Conservation (phyloP, 345 rosid genomes). For the Pelargonium nanum region DNA sequence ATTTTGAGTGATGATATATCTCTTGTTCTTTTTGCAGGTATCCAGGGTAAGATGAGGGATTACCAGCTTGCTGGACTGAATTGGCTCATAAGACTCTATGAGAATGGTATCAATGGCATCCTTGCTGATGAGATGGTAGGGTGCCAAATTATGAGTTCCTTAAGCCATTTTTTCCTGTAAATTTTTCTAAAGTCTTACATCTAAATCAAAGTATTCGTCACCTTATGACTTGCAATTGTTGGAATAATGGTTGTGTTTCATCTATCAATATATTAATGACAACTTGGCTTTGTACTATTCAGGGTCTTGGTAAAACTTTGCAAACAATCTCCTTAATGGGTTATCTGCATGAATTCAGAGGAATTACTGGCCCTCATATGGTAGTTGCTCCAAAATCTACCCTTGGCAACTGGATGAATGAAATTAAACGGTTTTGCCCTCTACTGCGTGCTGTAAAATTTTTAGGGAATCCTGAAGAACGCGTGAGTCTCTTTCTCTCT, state of each 20-base stretch:
- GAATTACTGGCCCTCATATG: slow-evolving; percentile 98
- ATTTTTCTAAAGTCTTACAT: no score
- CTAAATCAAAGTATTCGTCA: no score
- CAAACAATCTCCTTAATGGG: slow-evolving; percentile 94
- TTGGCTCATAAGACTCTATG: slow-evolving; percentile 92
- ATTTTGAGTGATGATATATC: background rate
- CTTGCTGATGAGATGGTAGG: slow-evolving; percentile 95
- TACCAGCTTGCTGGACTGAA: slow-evolving; percentile 95
- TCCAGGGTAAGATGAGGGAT: slow-evolving; percentile 96
- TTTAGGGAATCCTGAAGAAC: slow-evolving; percentile 97
- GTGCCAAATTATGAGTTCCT: background rate
- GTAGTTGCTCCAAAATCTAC: slow-evolving; percentile 99
- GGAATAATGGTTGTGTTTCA: background rate
- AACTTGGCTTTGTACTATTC: background rate
- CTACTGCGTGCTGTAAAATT: slow-evolving; percentile 82
- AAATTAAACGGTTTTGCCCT: slow-evolving; percentile 96
- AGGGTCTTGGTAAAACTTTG: slow-evolving; percentile 98
- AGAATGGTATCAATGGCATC: slow-evolving; percentile 95
- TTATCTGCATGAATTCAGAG: slow-evolving; percentile 85
- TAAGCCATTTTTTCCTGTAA: background rate
- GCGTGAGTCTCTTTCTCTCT: slow-evolving; percentile 36
- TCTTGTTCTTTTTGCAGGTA: slow-evolving; percentile 36
- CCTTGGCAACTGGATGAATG: slow-evolving; percentile 99
- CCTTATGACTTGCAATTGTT: no score
- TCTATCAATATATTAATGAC: background rate